A percentile compares a stretch with the other conserved stretches of the same genome.
phyloP scores from a whole-genome alignment of 495 filamentous ascomycete species.

The Chaetomium cochliodes region DNA sequence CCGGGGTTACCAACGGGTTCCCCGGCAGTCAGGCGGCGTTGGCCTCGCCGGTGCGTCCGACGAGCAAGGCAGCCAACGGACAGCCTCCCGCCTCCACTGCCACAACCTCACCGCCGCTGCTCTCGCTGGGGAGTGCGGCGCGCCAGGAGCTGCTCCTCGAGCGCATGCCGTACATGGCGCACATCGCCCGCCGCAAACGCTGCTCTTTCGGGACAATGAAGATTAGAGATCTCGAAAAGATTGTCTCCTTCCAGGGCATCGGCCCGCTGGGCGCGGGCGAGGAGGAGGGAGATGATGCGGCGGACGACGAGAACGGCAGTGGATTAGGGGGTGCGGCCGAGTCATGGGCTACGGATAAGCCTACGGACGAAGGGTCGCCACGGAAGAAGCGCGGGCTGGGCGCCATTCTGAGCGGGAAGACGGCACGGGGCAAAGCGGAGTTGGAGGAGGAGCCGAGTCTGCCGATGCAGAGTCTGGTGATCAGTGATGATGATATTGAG shows the following conservation, averaged over 20 bases:
- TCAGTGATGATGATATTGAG: slow-evolving; percentile 97
- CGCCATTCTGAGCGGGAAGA: slow-evolving; percentile 28
- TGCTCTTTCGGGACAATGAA: slow-evolving; percentile 30
- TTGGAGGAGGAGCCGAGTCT: slow-evolving; percentile 36
- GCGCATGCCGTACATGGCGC: slow-evolving; percentile 78
- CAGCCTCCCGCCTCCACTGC: slow-evolving; percentile 16
- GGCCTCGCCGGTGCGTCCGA: slow-evolving; percentile 1
- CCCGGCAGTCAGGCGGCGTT: slow-evolving; percentile 10
- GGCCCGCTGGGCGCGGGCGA: slow-evolving; percentile 29
- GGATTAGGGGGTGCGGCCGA: slow-evolving; percentile 34
- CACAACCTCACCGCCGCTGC: slow-evolving; percentile 34
- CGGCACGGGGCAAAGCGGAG: slow-evolving; percentile 17
- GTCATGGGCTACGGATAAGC: slow-evolving; percentile 59
- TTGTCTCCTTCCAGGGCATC: slow-evolving; percentile 65
- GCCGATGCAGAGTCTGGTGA: slow-evolving; percentile 62
- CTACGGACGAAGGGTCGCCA: slow-evolving; percentile 45
- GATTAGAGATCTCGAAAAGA: slow-evolving; percentile 59
- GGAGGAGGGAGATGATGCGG: slow-evolving; percentile 50
- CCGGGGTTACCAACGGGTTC: background rate
- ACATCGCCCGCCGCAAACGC: slow-evolving; percentile 52
- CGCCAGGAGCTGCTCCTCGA: slow-evolving; percentile 75
- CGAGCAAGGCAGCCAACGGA: slow-evolving; percentile 7
- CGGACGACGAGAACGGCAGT: slow-evolving; percentile 41
- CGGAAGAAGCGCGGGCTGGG: slow-evolving; percentile 35
- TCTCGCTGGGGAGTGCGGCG: slow-evolving; percentile 59